Evolutionary conservation across 2,329 filamentous ascomycete genomes (phyloP), one percentile per base, ranked within the genome.

Genomic region (Colletotrichum sublineola): DNA sequence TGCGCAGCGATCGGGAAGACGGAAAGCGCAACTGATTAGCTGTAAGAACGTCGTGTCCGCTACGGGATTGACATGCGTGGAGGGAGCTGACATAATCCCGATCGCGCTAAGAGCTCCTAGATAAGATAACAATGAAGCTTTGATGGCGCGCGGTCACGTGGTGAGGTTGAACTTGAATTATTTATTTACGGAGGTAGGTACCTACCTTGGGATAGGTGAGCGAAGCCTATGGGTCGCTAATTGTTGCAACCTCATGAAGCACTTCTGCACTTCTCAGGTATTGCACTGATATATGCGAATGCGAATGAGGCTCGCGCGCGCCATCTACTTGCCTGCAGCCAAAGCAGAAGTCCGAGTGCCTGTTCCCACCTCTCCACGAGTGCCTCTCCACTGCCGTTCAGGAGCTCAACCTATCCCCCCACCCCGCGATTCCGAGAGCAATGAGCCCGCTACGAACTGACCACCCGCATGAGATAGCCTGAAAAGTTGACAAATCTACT

Each of bases 1-100:
- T 67, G 55, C 56, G 53, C 58, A 68, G 61, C 46, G 31, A 38
- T 65, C 38, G 53, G 60, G 52, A 55, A 66, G 56, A 38, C 29
- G 33, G 15, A 9, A 40, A 18, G 40, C 52, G 38, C 50, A 48
- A 31, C 29, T 15, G 40, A 29, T 9, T 18, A 64, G 62, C 62
- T 64, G 50, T n/a, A 20, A n/a, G 9, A 15, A 40, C 7, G 33
- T 40, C 44, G 61, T 50, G 44, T 42, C 42, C 15, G 15, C 33
- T 50, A 18, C 46, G n/a, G 36, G 4, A 40, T 24, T 29, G 33
- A 50, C 52, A 36, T 36, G 44, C 20, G 5, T 20, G 18, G 18
- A 24, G 18, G 1, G 38, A 42, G 61, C 48, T 63, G 36, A 52
- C 48, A 50, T 63, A 50, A 63, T 38, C 36, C 20, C 9, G 1